These are phyloP conservation scores for Datura wrightii DNA, from an alignment of 257 asterid genomes.

Conservation along the genomic window DNA sequence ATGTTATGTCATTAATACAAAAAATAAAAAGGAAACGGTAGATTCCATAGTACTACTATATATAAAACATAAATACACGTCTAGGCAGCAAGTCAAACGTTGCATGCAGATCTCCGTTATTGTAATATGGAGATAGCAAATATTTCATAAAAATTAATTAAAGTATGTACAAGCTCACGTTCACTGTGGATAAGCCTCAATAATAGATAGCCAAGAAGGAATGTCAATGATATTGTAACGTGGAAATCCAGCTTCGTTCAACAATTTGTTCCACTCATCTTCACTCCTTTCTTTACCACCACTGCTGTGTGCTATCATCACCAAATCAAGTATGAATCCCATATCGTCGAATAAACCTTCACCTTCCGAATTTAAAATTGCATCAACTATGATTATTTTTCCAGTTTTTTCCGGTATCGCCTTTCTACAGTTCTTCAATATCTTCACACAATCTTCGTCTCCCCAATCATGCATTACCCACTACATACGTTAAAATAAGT, in stretches of 20 bases:
- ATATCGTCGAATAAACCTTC: slow-evolving; percentile 25
- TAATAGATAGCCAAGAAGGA: slow-evolving; percentile 15
- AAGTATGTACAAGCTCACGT: no score
- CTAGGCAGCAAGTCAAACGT: no score
- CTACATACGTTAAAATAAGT: background rate
- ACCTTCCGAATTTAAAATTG: slow-evolving; percentile 18
- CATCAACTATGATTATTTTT: slow-evolving; percentile 30
- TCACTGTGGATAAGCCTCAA: slow-evolving; percentile 33
- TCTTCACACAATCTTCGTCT: slow-evolving; percentile 37
- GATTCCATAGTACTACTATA: no score
- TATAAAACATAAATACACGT: no score
- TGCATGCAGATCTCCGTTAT: no score
- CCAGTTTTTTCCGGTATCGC: slow-evolving; percentile 22
- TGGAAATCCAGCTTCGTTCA: slow-evolving; percentile 30
- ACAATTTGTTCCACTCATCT: slow-evolving; percentile 26
- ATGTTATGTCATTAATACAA: no score
- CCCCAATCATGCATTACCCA: slow-evolving; percentile 34
- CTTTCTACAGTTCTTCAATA: slow-evolving; percentile 27
- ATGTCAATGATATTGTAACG: slow-evolving; percentile 23
- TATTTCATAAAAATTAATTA: no score
- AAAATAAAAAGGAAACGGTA: no score
- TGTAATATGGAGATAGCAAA: no score
- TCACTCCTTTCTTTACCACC: slow-evolving; percentile 33
- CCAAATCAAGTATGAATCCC: slow-evolving; percentile 5
- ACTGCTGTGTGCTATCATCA: slow-evolving; percentile 12